A percentile compares a stretch with the other conserved stretches of the same genome.
phyloP scores from a whole-genome alignment of 306 rosid species.

The Boehmeria nivea region DNA sequence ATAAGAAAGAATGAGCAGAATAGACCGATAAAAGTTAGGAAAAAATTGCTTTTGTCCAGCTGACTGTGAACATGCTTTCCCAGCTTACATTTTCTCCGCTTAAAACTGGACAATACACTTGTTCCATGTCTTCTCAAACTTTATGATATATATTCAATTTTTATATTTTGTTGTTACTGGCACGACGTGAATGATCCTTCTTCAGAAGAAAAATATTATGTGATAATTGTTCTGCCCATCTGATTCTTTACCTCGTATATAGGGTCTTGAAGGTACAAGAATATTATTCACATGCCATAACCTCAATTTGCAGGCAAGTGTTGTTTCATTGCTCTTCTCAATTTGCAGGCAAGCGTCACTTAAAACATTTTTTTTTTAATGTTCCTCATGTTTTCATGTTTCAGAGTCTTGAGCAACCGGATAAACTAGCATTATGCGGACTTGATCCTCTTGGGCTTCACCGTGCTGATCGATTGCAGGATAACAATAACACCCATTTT shows the following conservation, averaged over 20 bases:
- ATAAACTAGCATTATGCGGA: constrained; percentile 75
- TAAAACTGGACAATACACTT: too few relatives aligned
- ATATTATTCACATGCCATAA: constrained; percentile 72
- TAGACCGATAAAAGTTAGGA: too few relatives aligned
- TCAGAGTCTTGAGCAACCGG: constrained; percentile 62
- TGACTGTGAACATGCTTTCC: too few relatives aligned
- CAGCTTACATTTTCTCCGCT: too few relatives aligned
- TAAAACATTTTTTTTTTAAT: constrained; percentile 18
- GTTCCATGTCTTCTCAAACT: too few relatives aligned
- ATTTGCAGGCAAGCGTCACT: constrained; percentile 18
- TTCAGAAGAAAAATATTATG: not conserved
- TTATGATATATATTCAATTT: too few relatives aligned
- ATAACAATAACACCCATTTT: constrained; percentile 52
- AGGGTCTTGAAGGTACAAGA: constrained; percentile 73
- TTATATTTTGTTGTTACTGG: too few relatives aligned
- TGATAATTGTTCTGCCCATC: not conserved
- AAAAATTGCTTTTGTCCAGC: too few relatives aligned
- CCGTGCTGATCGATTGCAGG: constrained; percentile 82
- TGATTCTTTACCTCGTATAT: constrained; percentile 8
- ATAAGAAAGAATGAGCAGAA: too few relatives aligned
- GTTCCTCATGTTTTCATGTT: not conserved
- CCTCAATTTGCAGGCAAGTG: constrained; percentile 58
- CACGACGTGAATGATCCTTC: too few relatives aligned
- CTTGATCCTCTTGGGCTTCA: constrained; percentile 75
- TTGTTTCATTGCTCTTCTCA: constrained; percentile 15